Conservation (phyloP, 2,329 filamentous ascomycete species). For the Coniella vitis region DNA sequence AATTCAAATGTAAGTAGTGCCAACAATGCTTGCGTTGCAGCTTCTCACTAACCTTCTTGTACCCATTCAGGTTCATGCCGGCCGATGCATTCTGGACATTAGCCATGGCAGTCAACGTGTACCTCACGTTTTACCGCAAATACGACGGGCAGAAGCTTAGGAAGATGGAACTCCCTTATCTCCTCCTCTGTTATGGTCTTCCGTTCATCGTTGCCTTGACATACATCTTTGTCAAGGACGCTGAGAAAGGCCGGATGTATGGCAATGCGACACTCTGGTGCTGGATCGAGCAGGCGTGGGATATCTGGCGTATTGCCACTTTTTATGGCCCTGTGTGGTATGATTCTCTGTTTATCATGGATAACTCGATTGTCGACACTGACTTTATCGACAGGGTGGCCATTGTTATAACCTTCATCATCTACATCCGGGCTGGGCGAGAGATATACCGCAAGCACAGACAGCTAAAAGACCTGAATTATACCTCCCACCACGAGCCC, state of each 20-base stretch:
- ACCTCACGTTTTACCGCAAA: slow-evolving; percentile 71
- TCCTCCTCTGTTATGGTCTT: slow-evolving; percentile 64
- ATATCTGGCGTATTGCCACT: slow-evolving; percentile 63
- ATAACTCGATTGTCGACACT: slow-evolving; percentile 8
- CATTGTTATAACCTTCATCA: slow-evolving; percentile 54
- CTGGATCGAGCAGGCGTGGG: slow-evolving; percentile 63
- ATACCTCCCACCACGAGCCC: slow-evolving; percentile 37
- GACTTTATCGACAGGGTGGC: slow-evolving; percentile 41
- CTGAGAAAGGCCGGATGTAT: slow-evolving; percentile 54
- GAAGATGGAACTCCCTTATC: slow-evolving; percentile 63
- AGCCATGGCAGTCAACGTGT: slow-evolving; percentile 79
- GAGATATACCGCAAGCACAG: slow-evolving; percentile 62
- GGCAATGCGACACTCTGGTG: slow-evolving; percentile 76
- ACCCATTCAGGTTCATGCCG: slow-evolving; percentile 61
- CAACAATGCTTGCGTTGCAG: neutral
- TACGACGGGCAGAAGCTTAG: slow-evolving; percentile 60
- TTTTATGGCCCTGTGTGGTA: slow-evolving; percentile 72
- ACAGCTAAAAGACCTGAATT: slow-evolving; percentile 45
- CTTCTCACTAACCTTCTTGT: slow-evolving; percentile 4
- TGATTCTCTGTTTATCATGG: slow-evolving; percentile 17
- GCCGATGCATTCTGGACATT: slow-evolving; percentile 72
- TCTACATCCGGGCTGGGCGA: slow-evolving; percentile 59
- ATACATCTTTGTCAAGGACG: slow-evolving; percentile 56
- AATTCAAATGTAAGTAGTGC: slow-evolving; percentile 67
- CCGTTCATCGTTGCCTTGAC: slow-evolving; percentile 62